A percentile compares a stretch with the other conserved stretches of the same genome.
Conservation (phyloP, 2,329 filamentous ascomycete genomes). For the Bretziella fagacearum region DNA sequence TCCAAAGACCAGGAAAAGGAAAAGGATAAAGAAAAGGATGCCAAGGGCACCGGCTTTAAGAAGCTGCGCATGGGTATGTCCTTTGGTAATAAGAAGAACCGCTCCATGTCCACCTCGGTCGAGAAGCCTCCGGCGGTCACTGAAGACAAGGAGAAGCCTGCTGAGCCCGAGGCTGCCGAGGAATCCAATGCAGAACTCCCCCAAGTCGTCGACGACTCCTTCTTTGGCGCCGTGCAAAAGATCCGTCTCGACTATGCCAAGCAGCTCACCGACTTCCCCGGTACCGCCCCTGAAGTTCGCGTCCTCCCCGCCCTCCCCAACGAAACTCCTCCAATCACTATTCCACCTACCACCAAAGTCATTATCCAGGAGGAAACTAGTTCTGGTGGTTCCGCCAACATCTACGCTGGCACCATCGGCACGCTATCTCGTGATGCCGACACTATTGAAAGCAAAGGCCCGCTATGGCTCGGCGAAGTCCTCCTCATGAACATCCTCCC, state of each 20-base stretch:
- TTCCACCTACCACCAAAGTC: slow-evolving; percentile 48
- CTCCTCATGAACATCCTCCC: slow-evolving; percentile 69
- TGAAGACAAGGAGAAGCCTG: slow-evolving; percentile 51
- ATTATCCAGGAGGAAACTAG: slow-evolving; percentile 53
- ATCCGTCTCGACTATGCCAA: slow-evolving; percentile 60
- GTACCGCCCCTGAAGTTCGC: slow-evolving; percentile 39
- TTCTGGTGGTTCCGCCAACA: slow-evolving; percentile 53
- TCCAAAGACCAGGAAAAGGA: slow-evolving; percentile 25
- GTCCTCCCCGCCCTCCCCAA: slow-evolving; percentile 52
- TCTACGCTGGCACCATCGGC: slow-evolving; percentile 79
- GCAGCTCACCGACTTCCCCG: slow-evolving; percentile 38
- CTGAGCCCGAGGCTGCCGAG: slow-evolving; percentile 45
- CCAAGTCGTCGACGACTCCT: slow-evolving; percentile 48
- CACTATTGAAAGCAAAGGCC: slow-evolving; percentile 67
- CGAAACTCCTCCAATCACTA: slow-evolving; percentile 61
- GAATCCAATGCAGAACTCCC: slow-evolving; percentile 45
- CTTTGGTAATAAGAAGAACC: slow-evolving; percentile 70
- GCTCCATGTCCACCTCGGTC: slow-evolving; percentile 42
- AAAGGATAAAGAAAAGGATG: slow-evolving; percentile 39
- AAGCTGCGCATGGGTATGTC: slow-evolving; percentile 61
- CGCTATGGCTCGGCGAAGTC: slow-evolving; percentile 83
- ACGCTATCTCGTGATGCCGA: slow-evolving; percentile 62
- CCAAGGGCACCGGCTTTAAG: slow-evolving; percentile 56
- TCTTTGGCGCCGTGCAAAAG: slow-evolving; percentile 54
- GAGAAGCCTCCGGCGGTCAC: slow-evolving; percentile 51